Percentiles rank a stretch among this genome's conserved stretches.
These are phyloP conservation scores for Abortiporus biennis DNA, from an alignment of 1,284 basidiomycete genomes.

Conservation along the genomic window DNA sequence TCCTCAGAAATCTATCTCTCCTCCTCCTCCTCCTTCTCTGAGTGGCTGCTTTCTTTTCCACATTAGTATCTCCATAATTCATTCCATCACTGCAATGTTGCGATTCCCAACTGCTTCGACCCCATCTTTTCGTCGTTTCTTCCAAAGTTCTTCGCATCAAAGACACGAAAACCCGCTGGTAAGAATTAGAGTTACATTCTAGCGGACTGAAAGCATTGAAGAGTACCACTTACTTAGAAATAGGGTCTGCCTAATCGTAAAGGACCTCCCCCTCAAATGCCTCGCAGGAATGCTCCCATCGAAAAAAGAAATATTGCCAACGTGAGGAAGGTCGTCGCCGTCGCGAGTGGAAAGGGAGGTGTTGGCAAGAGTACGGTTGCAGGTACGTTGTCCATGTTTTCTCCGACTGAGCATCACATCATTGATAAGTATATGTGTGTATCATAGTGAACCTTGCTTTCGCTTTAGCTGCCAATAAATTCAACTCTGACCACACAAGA, in stretches of 20 bases:
- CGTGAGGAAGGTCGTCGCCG: slow-evolving; percentile 73
- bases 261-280: slow-evolving; percentile 46
- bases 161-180: slow-evolving; percentile 43
- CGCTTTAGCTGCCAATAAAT: slow-evolving; percentile 47
- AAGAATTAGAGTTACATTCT: slow-evolving; percentile 7
- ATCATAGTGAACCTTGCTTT: slow-evolving; percentile 78
- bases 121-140: background rate
- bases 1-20: too few relatives aligned
- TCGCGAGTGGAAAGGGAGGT: slow-evolving; percentile 94
- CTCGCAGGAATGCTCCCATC: slow-evolving; percentile 49
- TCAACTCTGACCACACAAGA: background rate
- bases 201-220: background rate
- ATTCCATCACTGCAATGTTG: too few relatives aligned
- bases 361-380: slow-evolving; percentile 96
- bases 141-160: background rate
- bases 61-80: too few relatives aligned
- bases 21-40: too few relatives aligned
- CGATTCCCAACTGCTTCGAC: too few relatives aligned
- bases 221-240: slow-evolving; percentile 6
- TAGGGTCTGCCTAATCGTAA: slow-evolving; percentile 49
- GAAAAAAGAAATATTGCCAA: slow-evolving; percentile 58
- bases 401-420: too few relatives aligned
- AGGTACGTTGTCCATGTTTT: slow-evolving; percentile 40
- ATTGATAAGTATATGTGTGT: too few relatives aligned
- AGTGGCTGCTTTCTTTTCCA: too few relatives aligned